Conservation (phyloP, 139 green algal species). For the Chlorella sp. region DNA sequence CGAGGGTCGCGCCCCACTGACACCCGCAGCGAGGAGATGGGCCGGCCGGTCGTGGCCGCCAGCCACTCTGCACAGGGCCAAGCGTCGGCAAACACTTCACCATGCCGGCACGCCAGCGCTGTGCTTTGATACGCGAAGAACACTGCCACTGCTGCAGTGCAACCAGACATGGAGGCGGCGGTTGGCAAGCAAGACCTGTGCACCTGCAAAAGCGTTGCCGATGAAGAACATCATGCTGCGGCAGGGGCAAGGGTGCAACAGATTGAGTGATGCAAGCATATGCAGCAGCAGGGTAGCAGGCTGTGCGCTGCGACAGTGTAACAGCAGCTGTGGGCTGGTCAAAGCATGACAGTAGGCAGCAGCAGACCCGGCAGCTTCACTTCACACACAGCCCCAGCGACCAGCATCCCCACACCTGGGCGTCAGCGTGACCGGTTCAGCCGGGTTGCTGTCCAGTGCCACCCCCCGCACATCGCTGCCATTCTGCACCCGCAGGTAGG, state of each 20-base stretch:
- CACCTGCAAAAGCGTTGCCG: conserved; percentile 74
- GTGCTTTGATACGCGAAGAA: too few species aligned
- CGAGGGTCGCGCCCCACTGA: conserved; percentile 83
- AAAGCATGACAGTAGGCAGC: too few species aligned
- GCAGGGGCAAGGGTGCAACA: not conserved
- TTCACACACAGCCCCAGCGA: too few species aligned
- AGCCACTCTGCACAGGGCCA: conserved; percentile 69
- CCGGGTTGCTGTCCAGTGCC: conserved; percentile 68
- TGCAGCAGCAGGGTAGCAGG: not conserved
- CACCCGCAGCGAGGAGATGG: conserved; percentile 40
- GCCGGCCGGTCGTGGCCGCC: not conserved
- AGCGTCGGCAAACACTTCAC: too few species aligned
- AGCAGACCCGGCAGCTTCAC: too few species aligned
- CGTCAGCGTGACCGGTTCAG: conserved; percentile 34
- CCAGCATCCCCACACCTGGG: not conserved
- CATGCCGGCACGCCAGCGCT: too few species aligned
- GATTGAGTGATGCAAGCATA: not conserved
- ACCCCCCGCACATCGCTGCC: conserved; percentile 93
- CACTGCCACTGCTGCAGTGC: too few species aligned
- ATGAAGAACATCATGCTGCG: conserved; percentile 79
- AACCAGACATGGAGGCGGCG: too few species aligned
- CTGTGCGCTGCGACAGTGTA: not conserved
- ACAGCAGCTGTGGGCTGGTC: too few species aligned
- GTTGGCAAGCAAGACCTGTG: not conserved
- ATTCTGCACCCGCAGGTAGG: conserved; percentile 85